These are phyloP conservation scores for Jimgerdemannia flammicorona DNA, from an alignment of 192 early-diverging fungal species.

Conservation along the genomic window DNA sequence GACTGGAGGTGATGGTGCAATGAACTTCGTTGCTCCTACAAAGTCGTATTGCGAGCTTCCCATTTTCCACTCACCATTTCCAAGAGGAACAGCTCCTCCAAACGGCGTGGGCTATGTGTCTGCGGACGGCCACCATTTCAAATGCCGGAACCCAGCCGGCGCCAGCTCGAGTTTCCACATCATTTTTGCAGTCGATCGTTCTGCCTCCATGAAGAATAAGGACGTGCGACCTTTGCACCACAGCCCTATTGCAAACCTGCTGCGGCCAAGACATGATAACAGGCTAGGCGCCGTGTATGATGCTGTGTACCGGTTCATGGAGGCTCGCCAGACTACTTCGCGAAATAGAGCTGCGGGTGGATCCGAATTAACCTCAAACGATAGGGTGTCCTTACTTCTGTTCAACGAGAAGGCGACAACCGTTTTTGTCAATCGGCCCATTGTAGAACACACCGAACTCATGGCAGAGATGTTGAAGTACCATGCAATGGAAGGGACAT, in stretches of 20 bases:
- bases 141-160: slow-evolving; percentile 10
- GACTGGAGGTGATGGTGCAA: neutral
- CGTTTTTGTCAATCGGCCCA: slow-evolving; percentile 4
- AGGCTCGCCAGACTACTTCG: slow-evolving; percentile 5
- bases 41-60: slow-evolving; percentile 12
- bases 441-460: neutral
- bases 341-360: neutral
- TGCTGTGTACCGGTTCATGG: slow-evolving; percentile 16
- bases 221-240: neutral
- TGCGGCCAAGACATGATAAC: slow-evolving; percentile 5
- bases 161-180: slow-evolving; percentile 10
- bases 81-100: neutral
- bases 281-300: slow-evolving; percentile 16
- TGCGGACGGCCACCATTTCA: slow-evolving; percentile 19
- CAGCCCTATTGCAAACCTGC: too few relatives aligned
- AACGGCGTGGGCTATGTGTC: slow-evolving; percentile 15
- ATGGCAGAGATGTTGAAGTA: slow-evolving; percentile 7
- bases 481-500: neutral
- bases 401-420: neutral
- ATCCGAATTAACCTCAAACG: neutral
- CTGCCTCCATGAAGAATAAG: slow-evolving; percentile 12
- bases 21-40: neutral
- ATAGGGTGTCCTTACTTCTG: slow-evolving; percentile 16
- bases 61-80: slow-evolving; percentile 7
- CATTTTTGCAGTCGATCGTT: slow-evolving; percentile 13